Evolutionary conservation across 192 early-diverging fungal genomes (phyloP).

Genomic region (Rhizoclosmatium globosum): DNA sequence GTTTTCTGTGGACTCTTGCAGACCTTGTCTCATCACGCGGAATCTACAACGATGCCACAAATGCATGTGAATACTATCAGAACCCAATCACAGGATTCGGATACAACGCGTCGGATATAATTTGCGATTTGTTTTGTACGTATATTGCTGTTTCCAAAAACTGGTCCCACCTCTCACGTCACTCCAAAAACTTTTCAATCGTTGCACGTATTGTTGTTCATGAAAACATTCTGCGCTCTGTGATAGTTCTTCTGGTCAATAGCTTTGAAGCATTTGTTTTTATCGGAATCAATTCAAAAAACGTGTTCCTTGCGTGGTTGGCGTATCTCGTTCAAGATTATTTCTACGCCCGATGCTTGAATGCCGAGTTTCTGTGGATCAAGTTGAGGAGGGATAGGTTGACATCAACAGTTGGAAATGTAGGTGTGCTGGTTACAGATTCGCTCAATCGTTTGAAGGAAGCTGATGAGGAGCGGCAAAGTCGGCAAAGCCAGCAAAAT

Average conservation of each 20-base stretch:
- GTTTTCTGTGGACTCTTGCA: background rate
- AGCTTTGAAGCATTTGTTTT: background rate
- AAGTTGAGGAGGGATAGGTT: too few relatives aligned
- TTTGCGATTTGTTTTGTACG: background rate
- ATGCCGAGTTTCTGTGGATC: background rate
- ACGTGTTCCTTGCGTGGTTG: background rate
- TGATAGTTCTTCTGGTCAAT: background rate
- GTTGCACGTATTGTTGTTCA: background rate
- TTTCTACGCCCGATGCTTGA: background rate
- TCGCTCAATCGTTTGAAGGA: too few relatives aligned
- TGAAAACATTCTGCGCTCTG: background rate
- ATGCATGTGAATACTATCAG: background rate
- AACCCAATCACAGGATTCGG: conserved; percentile 1
- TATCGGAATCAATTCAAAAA: background rate
- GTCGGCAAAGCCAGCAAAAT: too few relatives aligned
- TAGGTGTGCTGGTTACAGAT: too few relatives aligned
- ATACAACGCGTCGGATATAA: background rate
- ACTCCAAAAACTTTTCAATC: background rate
- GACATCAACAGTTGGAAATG: too few relatives aligned
- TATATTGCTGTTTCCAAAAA: background rate
- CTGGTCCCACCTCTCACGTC: background rate
- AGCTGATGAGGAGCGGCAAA: too few relatives aligned
- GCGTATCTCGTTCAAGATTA: conserved; percentile 1
- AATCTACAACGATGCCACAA: background rate
- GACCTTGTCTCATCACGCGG: background rate